These are phyloP conservation scores for Wickerhamomyces sydowiorum DNA, from an alignment of 805 yeast genomes.

Conservation along the genomic window DNA sequence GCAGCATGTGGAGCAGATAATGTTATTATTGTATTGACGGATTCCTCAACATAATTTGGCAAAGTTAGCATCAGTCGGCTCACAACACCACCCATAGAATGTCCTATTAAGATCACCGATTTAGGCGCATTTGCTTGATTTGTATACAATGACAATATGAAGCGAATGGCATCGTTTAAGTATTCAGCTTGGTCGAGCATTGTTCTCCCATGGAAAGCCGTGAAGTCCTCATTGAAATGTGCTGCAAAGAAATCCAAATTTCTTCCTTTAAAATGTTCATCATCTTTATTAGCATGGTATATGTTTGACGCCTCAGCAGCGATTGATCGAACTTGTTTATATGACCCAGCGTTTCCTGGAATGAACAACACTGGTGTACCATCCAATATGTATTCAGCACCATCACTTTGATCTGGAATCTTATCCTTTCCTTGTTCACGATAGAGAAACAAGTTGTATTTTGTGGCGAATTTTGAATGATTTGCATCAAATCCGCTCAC, in stretches of 20 bases:
- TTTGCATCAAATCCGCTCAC: constrained; percentile 66
- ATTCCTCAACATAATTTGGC: constrained; percentile 63
- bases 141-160: constrained; percentile 64
- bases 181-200: constrained; percentile 91
- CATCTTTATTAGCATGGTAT: constrained; percentile 33
- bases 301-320: constrained; percentile 72
- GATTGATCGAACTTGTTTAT: constrained; percentile 82
- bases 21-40: constrained; percentile 81
- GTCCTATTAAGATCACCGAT: constrained; percentile 79
- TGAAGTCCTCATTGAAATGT: constrained; percentile 92
- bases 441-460: constrained; percentile 80
- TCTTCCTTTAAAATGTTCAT: constrained; percentile 25
- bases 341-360: constrained; percentile 98
- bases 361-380: constrained; percentile 91
- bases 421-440: constrained; percentile 73
- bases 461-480: constrained; percentile 66
- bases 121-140: constrained; percentile 37
- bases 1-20: constrained; percentile 89
- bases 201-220: constrained; percentile 94
- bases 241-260: constrained; percentile 84
- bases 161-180: constrained; percentile 78
- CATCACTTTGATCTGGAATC: constrained; percentile 38
- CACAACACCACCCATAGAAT: constrained; percentile 98
- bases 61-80: constrained; percentile 79
- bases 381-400: constrained; percentile 29